Percentiles rank a stretch among this genome's conserved stretches.
phyloP scores from a whole-genome alignment of 306 rosid genomes.

The Cucurbita argyrosperma region DNA sequence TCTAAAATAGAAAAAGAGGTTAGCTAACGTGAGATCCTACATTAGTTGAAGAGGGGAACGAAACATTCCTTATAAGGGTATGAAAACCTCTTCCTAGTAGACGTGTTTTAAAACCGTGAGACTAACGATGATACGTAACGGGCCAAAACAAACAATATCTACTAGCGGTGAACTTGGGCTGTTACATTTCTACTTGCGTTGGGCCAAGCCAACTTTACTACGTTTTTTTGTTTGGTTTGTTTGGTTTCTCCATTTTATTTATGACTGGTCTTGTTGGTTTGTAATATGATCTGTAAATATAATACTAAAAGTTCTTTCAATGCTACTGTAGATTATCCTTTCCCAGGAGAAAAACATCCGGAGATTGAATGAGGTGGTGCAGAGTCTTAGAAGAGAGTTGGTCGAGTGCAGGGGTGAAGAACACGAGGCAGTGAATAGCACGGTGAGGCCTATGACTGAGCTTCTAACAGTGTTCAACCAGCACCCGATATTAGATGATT shows the following conservation, averaged over 20 bases:
- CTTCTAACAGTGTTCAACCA: constrained; percentile 34
- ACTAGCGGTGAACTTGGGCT: no score
- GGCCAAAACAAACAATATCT: no score
- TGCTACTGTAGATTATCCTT: constrained; percentile 36
- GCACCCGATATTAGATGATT: constrained; percentile 35
- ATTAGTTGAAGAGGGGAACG: no score
- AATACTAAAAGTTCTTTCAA: not conserved
- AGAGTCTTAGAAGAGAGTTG: constrained; percentile 30
- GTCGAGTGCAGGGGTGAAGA: constrained; percentile 33
- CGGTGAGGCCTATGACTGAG: constrained; percentile 22
- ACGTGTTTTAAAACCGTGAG: no score
- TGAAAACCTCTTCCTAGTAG: no score
- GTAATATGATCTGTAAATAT: not conserved
- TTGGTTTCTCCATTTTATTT: not conserved
- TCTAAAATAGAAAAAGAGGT: not conserved
- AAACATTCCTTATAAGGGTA: no score
- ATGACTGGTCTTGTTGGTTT: not conserved
- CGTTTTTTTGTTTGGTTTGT: not conserved
- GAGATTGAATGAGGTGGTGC: constrained; percentile 39
- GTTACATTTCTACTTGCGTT: not conserved
- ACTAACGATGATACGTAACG: no score
- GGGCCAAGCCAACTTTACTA: not conserved
- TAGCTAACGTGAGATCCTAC: no score
- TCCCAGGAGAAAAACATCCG: constrained; percentile 51
- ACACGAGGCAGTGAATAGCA: constrained; percentile 19